A percentile compares a stretch with the other conserved stretches of the same genome.
Conservation (phyloP, 331 rosid species). For the Malus hybrid region DNA sequence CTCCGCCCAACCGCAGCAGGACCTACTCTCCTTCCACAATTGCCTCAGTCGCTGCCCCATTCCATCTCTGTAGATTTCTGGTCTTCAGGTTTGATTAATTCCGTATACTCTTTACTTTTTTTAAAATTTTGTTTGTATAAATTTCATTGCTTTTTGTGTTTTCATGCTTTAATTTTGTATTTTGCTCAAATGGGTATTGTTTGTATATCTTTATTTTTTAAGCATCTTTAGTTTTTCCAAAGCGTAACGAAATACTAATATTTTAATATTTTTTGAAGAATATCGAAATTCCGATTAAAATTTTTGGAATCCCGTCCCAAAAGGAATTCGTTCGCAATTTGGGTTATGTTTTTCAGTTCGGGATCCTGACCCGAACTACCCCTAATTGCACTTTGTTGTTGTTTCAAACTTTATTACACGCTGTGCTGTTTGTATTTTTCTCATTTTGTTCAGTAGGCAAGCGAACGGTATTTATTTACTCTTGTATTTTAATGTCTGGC, state of each 20-base stretch:
- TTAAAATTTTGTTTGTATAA: not conserved
- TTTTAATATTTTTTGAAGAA: no score
- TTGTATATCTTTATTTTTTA: no score
- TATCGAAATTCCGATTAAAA: no score
- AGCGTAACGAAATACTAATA: no score
- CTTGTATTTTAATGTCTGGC: not conserved
- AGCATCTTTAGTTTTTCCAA: not conserved
- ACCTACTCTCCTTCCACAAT: not conserved
- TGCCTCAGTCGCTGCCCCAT: no score
- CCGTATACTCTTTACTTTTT: not conserved
- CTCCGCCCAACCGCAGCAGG: constrained; percentile 22
- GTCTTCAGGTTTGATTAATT: constrained; percentile 19
- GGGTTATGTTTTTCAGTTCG: not conserved
- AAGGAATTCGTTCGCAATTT: not conserved
- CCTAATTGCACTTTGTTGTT: no score
- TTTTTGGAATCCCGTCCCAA: no score
- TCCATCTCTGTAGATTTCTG: constrained; percentile 19
- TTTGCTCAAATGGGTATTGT: not conserved
- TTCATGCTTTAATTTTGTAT: not conserved
- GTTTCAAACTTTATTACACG: no score
- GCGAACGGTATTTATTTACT: not conserved
- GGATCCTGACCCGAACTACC: not conserved
- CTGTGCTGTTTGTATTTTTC: not conserved
- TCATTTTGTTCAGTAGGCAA: not conserved
- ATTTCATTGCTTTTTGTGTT: not conserved